Conservation (phyloP, 1,139 yeast genomes). For the Blastobotrys ciferrii region DNA sequence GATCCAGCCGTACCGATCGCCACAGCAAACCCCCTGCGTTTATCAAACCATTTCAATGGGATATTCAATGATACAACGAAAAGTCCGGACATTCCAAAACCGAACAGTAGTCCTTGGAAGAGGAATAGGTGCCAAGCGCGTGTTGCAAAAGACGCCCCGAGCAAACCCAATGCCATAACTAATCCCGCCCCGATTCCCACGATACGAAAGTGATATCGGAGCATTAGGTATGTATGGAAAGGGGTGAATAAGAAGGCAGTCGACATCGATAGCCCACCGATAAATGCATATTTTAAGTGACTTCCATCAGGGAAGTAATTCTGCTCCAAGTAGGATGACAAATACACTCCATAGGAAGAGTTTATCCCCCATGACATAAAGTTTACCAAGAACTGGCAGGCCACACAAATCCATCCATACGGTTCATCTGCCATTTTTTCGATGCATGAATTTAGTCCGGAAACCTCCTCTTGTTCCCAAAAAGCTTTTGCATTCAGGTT, state of each 20-base stretch:
- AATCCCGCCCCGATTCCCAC: background rate
- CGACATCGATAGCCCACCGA: conserved; percentile 9
- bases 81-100: conserved; percentile 53
- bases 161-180: conserved; percentile 31
- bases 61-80: conserved; percentile 58
- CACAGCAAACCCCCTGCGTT: conserved; percentile 54
- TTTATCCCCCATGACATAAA: conserved; percentile 11
- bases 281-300: conserved; percentile 8
- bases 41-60: conserved; percentile 60
- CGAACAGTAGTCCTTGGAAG: conserved; percentile 66
- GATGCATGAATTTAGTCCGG: too few species aligned
- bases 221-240: conserved; percentile 4
- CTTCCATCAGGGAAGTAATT: conserved; percentile 9
- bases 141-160: conserved; percentile 63
- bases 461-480: too few species aligned
- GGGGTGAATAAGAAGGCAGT: conserved; percentile 9
- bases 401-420: conserved; percentile 10
- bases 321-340: conserved; percentile 10
- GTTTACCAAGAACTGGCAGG: conserved; percentile 9
- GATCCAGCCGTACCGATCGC: conserved; percentile 39
- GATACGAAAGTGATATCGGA: background rate
- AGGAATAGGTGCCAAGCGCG: conserved; percentile 61
- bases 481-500: too few species aligned
- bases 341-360: conserved; percentile 9
- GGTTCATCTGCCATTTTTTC: conserved; percentile 8